Base-by-base conservation (phyloP, 2,329 filamentous ascomycete genomes). In the Venturia effusa region DNA sequence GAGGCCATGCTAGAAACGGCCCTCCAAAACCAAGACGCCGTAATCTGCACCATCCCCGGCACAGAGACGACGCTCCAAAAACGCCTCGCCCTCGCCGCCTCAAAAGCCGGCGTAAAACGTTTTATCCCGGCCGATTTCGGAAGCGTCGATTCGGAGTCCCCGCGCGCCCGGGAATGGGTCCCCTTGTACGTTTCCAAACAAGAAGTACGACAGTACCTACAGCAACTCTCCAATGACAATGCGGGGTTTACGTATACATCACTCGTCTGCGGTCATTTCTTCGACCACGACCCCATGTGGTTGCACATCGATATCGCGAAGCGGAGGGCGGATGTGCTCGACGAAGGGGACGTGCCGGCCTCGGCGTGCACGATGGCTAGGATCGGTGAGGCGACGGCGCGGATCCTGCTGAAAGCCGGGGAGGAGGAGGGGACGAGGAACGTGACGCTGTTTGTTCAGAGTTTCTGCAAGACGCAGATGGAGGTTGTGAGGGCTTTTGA, bases 1-100 rank as follows among this genome's bases (percentile, higher is more conserved):
- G 6, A 24, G n/a, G 30, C 61, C 4, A 17, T 24, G 4, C 62
- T 64, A 22, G 54, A 30, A 37, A 3, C 68, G 1, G 65, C 59
- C 0, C 61, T 75, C 11, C 68, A 67, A 63, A 48, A 48, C 24
- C 57, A 63, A 48, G 61, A 66, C 45, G 65, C 63, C 11, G 30
- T 66, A n/a, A 41, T 66, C 59, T 22, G 40, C 40, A 63, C 65
- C 2, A 55, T 64, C n/a, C 27, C 63, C 3, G 65, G 63, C 10
- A 51, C 41, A 1, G 24, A 40, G n/a, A 61, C 64, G 19, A 22
- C 62, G 6, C 22, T 59, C 19, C 63, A 65, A 43, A 59, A 51
- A 5, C 27, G 34, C 11, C 22, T 66, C 8, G 64, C 61, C 22
- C 27, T 43, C 40, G 65, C 63, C 5, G 51, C 62, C 8, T 39